These are phyloP conservation scores for Asterophora parasitica DNA, from an alignment of 768 basidiomycete genomes.

Conservation along the genomic window DNA sequence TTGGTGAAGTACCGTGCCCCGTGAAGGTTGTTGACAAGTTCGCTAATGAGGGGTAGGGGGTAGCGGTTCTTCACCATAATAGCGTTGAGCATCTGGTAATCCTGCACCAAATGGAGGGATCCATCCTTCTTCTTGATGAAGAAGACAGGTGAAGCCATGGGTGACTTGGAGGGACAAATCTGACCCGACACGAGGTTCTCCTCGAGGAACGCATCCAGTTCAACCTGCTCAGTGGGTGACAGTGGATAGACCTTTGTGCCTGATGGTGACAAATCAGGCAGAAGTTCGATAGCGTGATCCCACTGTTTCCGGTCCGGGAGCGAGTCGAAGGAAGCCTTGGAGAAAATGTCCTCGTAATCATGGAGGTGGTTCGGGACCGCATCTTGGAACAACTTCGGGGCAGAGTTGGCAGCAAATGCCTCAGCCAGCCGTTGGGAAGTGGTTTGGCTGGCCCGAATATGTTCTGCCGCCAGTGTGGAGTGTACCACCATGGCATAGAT, in stretches of 20 bases:
- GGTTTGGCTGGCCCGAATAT: no score
- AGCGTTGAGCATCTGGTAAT: constrained; percentile 28
- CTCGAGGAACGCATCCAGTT: constrained; percentile 21
- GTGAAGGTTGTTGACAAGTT: constrained; percentile 23
- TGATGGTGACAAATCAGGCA: no score
- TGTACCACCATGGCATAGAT: no score
- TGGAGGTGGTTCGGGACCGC: no score
- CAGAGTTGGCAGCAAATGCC: no score
- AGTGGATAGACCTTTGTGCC: constrained; percentile 14
- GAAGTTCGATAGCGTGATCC: constrained; percentile 19
- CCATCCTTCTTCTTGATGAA: no score
- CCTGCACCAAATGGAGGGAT: constrained; percentile 19
- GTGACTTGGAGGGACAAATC: constrained; percentile 23
- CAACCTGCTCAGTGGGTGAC: constrained; percentile 15
- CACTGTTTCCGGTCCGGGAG: constrained; percentile 12
- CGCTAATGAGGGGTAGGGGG: constrained; percentile 11
- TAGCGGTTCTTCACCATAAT: constrained; percentile 2
- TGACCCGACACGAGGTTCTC: constrained; percentile 21
- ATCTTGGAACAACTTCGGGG: no score
- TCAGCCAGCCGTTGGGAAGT: no score
- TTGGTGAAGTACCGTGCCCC: constrained; percentile 26
- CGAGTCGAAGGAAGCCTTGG: no score
- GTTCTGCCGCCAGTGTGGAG: no score
- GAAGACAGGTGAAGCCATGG: no score
- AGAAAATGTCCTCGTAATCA: no score